A percentile compares a stretch with the other conserved stretches of the same genome.
Conservation (phyloP, 805 yeast genomes). For the Clavispora asparagi region DNA sequence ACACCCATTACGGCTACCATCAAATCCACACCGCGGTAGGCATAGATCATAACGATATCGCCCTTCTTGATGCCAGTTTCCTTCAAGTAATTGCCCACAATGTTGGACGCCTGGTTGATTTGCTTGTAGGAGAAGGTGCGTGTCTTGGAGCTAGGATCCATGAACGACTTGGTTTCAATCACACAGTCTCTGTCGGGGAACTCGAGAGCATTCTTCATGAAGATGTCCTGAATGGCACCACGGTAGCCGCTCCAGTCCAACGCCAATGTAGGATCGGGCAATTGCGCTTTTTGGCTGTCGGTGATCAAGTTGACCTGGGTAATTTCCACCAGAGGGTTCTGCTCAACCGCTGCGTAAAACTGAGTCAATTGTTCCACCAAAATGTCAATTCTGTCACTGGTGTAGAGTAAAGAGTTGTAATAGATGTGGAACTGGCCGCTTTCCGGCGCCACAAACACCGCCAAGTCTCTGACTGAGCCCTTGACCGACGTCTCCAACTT, state of each 20-base stretch:
- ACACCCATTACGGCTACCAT: constrained; percentile 98
- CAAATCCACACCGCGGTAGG: constrained; percentile 94
- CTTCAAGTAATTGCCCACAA: constrained; percentile 85
- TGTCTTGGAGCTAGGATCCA: constrained; percentile 48
- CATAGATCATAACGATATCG: constrained; percentile 96
- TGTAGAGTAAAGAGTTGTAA: constrained; percentile 76
- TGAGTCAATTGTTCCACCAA: constrained; percentile 69
- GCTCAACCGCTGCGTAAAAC: constrained; percentile 36
- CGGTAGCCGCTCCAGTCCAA: constrained; percentile 88
- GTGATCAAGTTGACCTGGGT: constrained; percentile 69
- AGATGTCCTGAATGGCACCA: constrained; percentile 96
- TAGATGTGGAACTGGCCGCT: constrained; percentile 38
- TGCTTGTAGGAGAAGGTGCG: constrained; percentile 80
- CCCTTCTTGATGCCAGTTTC: constrained; percentile 80
- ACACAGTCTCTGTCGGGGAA: constrained; percentile 89
- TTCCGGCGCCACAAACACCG: constrained; percentile 38
- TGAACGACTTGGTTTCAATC: constrained; percentile 78
- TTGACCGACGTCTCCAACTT: constrained; percentile 42
- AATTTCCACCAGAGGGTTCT: constrained; percentile 38
- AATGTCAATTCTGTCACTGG: constrained; percentile 59
- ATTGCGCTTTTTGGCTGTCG: constrained; percentile 45
- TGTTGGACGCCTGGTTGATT: constrained; percentile 87
- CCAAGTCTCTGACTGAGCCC: constrained; percentile 62
- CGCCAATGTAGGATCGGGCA: constrained; percentile 86
- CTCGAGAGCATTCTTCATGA: constrained; percentile 76